Evolutionary conservation across 306 rosid species (phyloP).

Genomic region (Cicer pinnatifidum): DNA sequence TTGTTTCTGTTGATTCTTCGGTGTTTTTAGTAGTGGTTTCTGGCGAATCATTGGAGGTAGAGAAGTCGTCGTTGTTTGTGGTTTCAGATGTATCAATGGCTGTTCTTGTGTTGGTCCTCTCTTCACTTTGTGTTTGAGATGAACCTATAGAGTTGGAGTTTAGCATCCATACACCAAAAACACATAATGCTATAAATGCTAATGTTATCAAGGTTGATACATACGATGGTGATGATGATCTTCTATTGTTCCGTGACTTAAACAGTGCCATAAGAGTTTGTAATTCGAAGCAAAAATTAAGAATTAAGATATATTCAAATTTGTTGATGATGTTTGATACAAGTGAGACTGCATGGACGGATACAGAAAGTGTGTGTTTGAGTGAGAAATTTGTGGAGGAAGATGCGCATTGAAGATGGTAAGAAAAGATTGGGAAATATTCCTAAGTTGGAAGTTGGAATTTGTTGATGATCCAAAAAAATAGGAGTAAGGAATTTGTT

Average conservation of each 20-base stretch:
- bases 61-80: conserved; percentile 27
- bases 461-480: conserved; percentile 69
- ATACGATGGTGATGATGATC: conserved; percentile 67
- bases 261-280: conserved; percentile 57
- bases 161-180: conserved; percentile 74
- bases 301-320: not conserved
- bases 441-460: conserved; percentile 53
- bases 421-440: conserved; percentile 42
- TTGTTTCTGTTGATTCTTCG: conserved; percentile 4
- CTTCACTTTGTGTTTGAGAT: conserved; percentile 39
- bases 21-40: conserved; percentile 8
- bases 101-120: conserved; percentile 41
- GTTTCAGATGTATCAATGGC: conserved; percentile 39
- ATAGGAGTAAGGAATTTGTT: conserved; percentile 66
- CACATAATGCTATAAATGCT: conserved; percentile 65
- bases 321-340: conserved; percentile 44
- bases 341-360: conserved; percentile 19
- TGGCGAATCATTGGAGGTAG: conserved; percentile 33
- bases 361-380: conserved; percentile 24
- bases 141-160: conserved; percentile 51
- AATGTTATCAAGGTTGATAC: conserved; percentile 60
- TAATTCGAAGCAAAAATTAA: not conserved
- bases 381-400: conserved; percentile 41
- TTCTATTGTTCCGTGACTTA: conserved; percentile 63
- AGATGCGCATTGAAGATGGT: conserved; percentile 31